These are phyloP conservation scores for Annulohypoxylon maeteangense DNA, from an alignment of 495 filamentous ascomycete genomes.

Conservation along the genomic window DNA sequence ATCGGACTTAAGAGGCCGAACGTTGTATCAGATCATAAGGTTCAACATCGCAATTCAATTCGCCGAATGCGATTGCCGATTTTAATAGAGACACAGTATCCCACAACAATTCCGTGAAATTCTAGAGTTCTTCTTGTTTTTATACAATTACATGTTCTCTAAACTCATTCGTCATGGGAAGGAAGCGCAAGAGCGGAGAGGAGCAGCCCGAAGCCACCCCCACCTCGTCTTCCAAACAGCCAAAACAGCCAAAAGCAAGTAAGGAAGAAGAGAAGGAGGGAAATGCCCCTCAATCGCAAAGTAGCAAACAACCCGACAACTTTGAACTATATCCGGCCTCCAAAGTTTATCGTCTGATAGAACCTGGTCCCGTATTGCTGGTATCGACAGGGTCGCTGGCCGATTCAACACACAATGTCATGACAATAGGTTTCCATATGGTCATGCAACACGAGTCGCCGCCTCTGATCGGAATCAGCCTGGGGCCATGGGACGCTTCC, in stretches of 20 bases:
- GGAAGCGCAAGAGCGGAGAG: conserved; percentile 39
- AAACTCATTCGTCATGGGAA: conserved; percentile 25
- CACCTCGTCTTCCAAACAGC: conserved; percentile 29
- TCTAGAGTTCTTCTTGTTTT: not conserved
- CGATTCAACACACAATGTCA: conserved; percentile 50
- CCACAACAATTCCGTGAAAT: not conserved
- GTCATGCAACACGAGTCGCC: conserved; percentile 53
- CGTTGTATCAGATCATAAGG: not conserved
- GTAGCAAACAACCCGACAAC: conserved; percentile 15
- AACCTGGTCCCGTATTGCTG: conserved; percentile 52
- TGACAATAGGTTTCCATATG: conserved; percentile 56
- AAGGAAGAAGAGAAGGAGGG: not conserved
- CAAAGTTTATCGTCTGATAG: conserved; percentile 51
- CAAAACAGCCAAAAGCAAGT: conserved; percentile 5
- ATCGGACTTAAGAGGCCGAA: not conserved
- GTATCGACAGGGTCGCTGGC: conserved; percentile 51
- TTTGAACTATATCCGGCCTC: conserved; percentile 48
- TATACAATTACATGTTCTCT: not conserved
- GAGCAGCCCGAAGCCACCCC: conserved; percentile 30
- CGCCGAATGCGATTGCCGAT: not conserved
- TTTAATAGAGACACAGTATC: not conserved
- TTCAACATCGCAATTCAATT: not conserved
- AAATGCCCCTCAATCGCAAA: conserved; percentile 10
- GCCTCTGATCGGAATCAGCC: conserved; percentile 48
- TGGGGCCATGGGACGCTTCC: conserved; percentile 53